Evolutionary conservation across 805 yeast genomes (phyloP).

Genomic region (Yamadazyma endophytica): DNA sequence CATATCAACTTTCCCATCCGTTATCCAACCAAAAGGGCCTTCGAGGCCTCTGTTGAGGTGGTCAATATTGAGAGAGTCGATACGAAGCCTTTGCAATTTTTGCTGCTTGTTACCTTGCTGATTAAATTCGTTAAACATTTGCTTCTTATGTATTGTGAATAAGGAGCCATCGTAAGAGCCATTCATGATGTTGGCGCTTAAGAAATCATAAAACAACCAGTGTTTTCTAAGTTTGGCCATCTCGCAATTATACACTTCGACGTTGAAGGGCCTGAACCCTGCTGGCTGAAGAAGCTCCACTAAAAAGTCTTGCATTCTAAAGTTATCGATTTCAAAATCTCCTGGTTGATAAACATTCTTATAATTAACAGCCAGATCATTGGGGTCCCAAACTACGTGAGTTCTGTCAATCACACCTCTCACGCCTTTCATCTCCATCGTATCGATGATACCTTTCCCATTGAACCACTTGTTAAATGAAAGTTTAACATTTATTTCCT

Average conservation of each 20-base stretch:
- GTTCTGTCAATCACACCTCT: constrained; percentile 93
- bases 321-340: constrained; percentile 86
- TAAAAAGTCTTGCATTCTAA: constrained; percentile 78
- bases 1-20: constrained; percentile 88
- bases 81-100: constrained; percentile 65
- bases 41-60: constrained; percentile 85
- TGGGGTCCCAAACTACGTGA: constrained; percentile 76
- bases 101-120: constrained; percentile 12
- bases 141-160: constrained; percentile 84
- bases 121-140: constrained; percentile 48
- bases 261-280: constrained; percentile 76
- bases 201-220: constrained; percentile 86
- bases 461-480: constrained; percentile 84
- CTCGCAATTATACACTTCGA: constrained; percentile 85
- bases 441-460: constrained; percentile 83
- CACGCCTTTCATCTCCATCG: constrained; percentile 71
- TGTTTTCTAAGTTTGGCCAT: constrained; percentile 78
- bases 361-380: constrained; percentile 80
- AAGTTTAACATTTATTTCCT: constrained; percentile 74
- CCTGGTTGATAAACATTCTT: constrained; percentile 73
- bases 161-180: constrained; percentile 93
- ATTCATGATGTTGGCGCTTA: constrained; percentile 78
- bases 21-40: constrained; percentile 98
- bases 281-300: constrained; percentile 80
- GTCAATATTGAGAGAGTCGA: constrained; percentile 81